Conservation (phyloP, 148 eudicot species). For the Heliamphora exappendiculata region DNA sequence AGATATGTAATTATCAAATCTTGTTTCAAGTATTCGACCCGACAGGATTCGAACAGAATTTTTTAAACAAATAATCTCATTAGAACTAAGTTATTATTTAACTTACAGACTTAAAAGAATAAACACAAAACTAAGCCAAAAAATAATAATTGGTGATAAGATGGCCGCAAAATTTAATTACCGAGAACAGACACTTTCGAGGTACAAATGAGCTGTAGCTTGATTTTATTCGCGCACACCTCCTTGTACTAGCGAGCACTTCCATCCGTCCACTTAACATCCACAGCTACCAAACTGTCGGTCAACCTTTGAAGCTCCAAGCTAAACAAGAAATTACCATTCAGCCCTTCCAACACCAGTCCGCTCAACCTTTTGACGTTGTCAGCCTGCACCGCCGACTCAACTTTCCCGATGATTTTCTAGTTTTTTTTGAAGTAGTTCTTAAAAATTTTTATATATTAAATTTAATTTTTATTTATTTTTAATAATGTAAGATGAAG, state of each 20-base stretch:
- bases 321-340: conserved; percentile 26
- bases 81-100: not conserved
- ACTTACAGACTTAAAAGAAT: not conserved
- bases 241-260: conserved; percentile 14
- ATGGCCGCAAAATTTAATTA: not conserved
- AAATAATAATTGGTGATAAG: not conserved
- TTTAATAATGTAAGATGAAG: no score
- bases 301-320: conserved; percentile 38
- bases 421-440: no score
- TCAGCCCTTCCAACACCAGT: conserved; percentile 35
- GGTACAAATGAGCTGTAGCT: conserved; percentile 17
- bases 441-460: no score
- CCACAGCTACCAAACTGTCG: conserved; percentile 32
- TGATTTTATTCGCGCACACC: conserved; percentile 31
- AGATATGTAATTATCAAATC: not conserved
- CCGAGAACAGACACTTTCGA: not conserved
- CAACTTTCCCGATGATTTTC: conserved; percentile 28
- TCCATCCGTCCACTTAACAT: conserved; percentile 28
- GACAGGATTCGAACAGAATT: not conserved
- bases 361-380: conserved; percentile 18
- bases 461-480: no score
- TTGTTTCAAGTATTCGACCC: no score
- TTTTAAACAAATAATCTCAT: not conserved
- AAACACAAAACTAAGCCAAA: not conserved
- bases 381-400: conserved; percentile 19